Percentiles rank a stretch among this genome's conserved stretches.
Conservation (phyloP, 2,329 filamentous ascomycete species). For the Botrytis paeoniae region DNA sequence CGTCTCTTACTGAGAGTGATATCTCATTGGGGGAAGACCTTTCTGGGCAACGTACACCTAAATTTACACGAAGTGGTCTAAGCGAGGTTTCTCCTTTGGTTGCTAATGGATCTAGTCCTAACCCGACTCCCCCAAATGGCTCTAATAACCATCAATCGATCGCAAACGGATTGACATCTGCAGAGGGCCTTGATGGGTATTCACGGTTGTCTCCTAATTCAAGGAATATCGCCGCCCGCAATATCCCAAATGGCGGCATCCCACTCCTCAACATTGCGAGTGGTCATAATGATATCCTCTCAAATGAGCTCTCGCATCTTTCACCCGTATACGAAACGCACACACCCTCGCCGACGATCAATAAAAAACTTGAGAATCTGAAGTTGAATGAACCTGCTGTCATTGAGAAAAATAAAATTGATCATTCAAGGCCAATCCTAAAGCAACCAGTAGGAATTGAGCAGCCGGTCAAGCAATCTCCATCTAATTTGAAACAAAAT, state of each 20-base stretch:
- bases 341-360: conserved; percentile 66
- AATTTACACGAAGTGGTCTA: conserved; percentile 24
- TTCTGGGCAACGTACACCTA: conserved; percentile 33
- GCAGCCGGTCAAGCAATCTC: conserved; percentile 26
- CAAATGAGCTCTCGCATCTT: conserved; percentile 45
- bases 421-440: conserved; percentile 19
- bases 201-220: conserved; percentile 33
- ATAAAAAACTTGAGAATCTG: conserved; percentile 50
- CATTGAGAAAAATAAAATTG: conserved; percentile 25
- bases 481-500: conserved; percentile 43
- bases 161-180: conserved; percentile 24
- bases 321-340: conserved; percentile 73
- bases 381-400: conserved; percentile 23
- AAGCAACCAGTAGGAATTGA: conserved; percentile 42
- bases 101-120: conserved; percentile 30
- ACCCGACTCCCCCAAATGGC: conserved; percentile 18
- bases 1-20: conserved; percentile 31
- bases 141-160: conserved; percentile 17
- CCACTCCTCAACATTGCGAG: conserved; percentile 36
- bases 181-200: conserved; percentile 27
- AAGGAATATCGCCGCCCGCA: conserved; percentile 30
- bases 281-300: conserved; percentile 29
- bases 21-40: conserved; percentile 27
- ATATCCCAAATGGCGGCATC: conserved; percentile 33
- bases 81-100: conserved; percentile 28